Evolutionary conservation across 352 stramenopile species (phyloP).

Genomic region (Elongisporangium anandrum): DNA sequence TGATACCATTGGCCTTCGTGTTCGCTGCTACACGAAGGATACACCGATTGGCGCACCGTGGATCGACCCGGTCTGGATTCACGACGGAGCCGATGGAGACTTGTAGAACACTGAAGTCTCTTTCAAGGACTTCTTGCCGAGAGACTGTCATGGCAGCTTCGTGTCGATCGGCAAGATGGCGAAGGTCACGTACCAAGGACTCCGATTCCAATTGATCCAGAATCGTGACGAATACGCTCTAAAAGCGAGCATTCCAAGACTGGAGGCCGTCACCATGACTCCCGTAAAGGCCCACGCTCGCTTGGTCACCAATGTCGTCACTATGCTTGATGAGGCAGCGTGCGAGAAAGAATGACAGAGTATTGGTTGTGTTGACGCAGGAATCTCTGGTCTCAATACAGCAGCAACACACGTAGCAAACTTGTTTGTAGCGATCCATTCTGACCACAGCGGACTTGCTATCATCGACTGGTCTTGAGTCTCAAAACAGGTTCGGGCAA

Average conservation of each 20-base stretch:
- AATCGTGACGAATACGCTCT: neutral
- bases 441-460: neutral
- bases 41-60: neutral
- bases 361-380: neutral
- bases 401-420: too few species aligned
- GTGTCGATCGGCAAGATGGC: neutral
- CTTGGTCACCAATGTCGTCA: neutral
- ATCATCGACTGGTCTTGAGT: neutral
- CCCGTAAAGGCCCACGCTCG: neutral
- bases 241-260: neutral
- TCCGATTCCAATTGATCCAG: neutral
- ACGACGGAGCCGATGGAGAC: neutral
- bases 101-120: neutral
- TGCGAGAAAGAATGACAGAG: neutral
- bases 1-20: neutral
- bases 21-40: neutral
- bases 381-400: neutral
- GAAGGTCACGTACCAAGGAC: neutral
- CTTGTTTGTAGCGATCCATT: neutral
- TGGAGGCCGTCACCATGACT: neutral
- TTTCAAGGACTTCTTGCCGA: neutral
- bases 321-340: neutral
- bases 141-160: neutral
- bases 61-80: neutral
- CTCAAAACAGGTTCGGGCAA: neutral